A percentile compares a stretch with the other conserved stretches of the same genome.
Conservation (phyloP, 257 asterid species). For the Plantago elongata region DNA sequence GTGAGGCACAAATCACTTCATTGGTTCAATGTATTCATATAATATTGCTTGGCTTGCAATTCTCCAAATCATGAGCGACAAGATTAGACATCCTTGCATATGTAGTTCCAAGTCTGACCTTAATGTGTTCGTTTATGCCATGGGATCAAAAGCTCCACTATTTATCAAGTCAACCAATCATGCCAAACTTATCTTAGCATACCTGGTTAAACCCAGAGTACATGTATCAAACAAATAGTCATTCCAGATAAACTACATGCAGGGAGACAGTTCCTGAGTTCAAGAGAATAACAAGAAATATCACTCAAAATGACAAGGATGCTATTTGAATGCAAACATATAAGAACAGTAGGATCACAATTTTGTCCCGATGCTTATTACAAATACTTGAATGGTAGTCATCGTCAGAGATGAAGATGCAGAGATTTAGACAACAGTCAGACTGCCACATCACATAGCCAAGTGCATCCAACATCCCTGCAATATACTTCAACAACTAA, state of each 20-base stretch:
- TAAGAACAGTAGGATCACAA: neutral
- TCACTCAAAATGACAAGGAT: neutral
- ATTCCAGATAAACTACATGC: neutral
- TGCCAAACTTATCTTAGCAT: too few species aligned
- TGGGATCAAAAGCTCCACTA: too few species aligned
- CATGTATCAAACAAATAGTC: neutral
- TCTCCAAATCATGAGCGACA: too few species aligned
- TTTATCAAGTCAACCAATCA: too few species aligned
- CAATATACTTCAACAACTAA: neutral
- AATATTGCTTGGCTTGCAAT: too few species aligned
- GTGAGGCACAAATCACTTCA: too few species aligned
- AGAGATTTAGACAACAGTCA: neutral
- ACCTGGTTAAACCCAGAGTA: too few species aligned
- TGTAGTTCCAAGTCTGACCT: too few species aligned
- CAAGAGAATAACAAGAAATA: neutral
- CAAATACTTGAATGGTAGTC: slow-evolving; percentile 1
- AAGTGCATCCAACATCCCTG: neutral
- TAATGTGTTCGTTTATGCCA: too few species aligned
- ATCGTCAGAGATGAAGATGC: neutral
- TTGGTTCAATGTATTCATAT: too few species aligned
- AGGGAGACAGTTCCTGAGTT: neutral
- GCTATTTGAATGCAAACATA: neutral
- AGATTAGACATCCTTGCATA: too few species aligned
- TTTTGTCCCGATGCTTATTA: slow-evolving; percentile 4
- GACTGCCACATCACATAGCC: neutral